Base-by-base conservation (phyloP, 352 stramenopile species). In the Pythium sukuiense region DNA sequence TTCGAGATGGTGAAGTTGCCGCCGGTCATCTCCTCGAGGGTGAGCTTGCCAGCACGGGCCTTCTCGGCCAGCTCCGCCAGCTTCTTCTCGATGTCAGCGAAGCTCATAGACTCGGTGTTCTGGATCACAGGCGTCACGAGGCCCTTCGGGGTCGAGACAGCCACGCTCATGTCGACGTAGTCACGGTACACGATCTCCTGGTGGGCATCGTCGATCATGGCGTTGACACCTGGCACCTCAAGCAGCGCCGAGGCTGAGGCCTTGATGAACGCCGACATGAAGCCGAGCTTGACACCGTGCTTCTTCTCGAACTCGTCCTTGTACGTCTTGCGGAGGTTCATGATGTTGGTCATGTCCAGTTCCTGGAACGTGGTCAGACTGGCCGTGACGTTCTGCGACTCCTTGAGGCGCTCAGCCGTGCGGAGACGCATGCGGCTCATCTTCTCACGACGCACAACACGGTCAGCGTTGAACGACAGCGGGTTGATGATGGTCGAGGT, bases 301-400 rank as follows among this genome's bases (percentile, higher is more conserved):
- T 98, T 98, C 65, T 97, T 90, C 76, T 98, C 86, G 71, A 99
- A 99, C 50, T 92, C 93, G 50, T 98, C 93, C 83, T 98, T 98
- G 86, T 98, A 97, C 69, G 91, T 90, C 69, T 95, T 97, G 49
- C 93, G 87, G 65, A 98, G 67, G 63, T 90, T 85, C 86, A 99
- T 98, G 30, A 99, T 85, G 58, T 97, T 97, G 24, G 89, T 92
- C 97, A 99, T 99, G 77, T 99, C 97, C 18, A 98, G 81, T 70
- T 99, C 97, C 79, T 99, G 97, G 87, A 99, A 99, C 60, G 97
- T 99, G 37, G 97, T 99, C 7, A 99, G 82, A 77, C 98, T 99
- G 37, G 97, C 97, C 18, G 93, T 92, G 29, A 93, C 98, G 82
- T 99, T 99, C 84, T 99, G 97, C 55, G 96, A 97, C 70, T 99